These are phyloP conservation scores for Buddleja alternifolia DNA, from an alignment of 257 asterid species.

Conservation along the genomic window DNA sequence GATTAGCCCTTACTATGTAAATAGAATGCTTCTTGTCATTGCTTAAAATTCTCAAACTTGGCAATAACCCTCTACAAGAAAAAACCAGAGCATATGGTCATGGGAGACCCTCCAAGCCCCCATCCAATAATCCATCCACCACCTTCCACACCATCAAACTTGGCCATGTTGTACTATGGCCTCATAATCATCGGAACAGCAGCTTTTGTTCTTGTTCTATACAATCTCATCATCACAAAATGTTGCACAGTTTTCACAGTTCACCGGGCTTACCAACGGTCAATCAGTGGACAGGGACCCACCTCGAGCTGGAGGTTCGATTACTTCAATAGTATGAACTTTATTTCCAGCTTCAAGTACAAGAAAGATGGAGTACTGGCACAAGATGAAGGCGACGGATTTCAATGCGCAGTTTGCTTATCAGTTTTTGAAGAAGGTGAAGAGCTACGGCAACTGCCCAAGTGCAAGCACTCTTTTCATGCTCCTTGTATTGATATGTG, in stretches of 20 bases:
- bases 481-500: constrained; percentile 82
- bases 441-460: constrained; percentile 54
- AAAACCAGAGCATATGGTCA: neutral
- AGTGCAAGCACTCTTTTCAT: constrained; percentile 70
- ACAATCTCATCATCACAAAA: constrained; percentile 41
- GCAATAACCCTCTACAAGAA: neutral
- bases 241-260: constrained; percentile 37
- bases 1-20: neutral
- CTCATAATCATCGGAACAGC: constrained; percentile 49
- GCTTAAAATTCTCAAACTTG: neutral
- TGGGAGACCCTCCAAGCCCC: constrained; percentile 39
- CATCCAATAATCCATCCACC: constrained; percentile 5
- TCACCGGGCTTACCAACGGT: neutral
- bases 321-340: constrained; percentile 20
- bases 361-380: constrained; percentile 37
- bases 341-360: constrained; percentile 60
- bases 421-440: constrained; percentile 73
- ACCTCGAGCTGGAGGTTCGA: constrained; percentile 21
- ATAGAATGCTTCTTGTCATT: constrained; percentile 10
- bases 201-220: constrained; percentile 40
- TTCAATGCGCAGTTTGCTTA: constrained; percentile 64
- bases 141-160: constrained; percentile 34
- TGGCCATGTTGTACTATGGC: constrained; percentile 55
- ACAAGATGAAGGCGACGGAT: constrained; percentile 20
- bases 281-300: neutral